Base-by-base conservation (phyloP, 2,329 filamentous ascomycete genomes). In the Trichophyton verrucosum region DNA sequence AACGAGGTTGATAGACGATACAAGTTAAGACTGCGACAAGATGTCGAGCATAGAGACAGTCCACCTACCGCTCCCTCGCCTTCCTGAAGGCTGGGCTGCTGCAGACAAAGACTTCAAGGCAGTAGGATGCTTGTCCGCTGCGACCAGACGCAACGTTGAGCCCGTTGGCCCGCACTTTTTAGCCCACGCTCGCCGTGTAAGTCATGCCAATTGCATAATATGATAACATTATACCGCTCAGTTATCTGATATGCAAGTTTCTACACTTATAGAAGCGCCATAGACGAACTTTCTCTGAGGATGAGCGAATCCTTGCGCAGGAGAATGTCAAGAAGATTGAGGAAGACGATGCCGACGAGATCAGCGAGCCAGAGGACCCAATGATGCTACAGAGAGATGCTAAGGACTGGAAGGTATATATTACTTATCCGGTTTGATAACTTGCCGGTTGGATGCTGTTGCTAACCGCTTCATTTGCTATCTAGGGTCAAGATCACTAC, bases 81-180 rank as follows among this genome's bases (percentile, higher is more conserved):
- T 97, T 60, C 85, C 91, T 56, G 81, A 82, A 70, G 89, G 85
- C 68, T 97, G 92, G 91, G 80, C 82, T 53, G 74, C 72, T 64
- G 91, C 95, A 63, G 51, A 55, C n/a, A 95, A 95, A 76, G 89
- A 95, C 76, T 96, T 97, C 83, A 94, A 94, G 79, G 77, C 87
- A 61, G 74, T 95, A 66, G 88, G 87, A 69, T 80, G 85, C 68
- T 81, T 97, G 65, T 91, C 88, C 64, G 77, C 82, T 65, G 85
- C 90, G 44, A 87, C 85, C 58, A 86, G 91, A 79, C 87, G 94
- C 72, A 92, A 88, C 73, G 86, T 99, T 70, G 94, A 97, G 81
- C 91, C 94, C 60, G 89, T 97, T 68, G 94, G 94, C 68, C 92
- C 94, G 76, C 90, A 96, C 80, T 99, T 96, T 81, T 86, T 99